A percentile compares a stretch with the other conserved stretches of the same genome.
These are phyloP conservation scores for Oryza glumipatula DNA, from an alignment of 176 grass and related monocot genomes.

Conservation along the genomic window DNA sequence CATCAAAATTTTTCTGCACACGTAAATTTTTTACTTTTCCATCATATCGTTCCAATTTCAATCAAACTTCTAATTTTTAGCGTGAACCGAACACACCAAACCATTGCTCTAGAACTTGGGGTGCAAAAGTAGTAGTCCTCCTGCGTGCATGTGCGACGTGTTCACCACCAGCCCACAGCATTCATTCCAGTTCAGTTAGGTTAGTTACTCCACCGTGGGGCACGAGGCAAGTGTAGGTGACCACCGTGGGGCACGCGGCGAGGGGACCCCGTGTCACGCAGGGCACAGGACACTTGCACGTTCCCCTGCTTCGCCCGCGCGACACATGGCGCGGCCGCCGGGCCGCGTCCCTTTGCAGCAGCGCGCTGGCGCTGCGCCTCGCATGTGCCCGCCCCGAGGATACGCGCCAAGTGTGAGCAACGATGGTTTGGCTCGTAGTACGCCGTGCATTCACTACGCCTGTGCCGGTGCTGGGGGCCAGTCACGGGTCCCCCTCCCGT, in stretches of 20 bases:
- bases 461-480: neutral
- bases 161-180: too few relatives aligned
- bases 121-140: too few relatives aligned
- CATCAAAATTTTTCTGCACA: too few relatives aligned
- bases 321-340: slow-evolving; percentile 23
- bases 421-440: neutral
- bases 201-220: neutral
- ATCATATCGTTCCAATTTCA: too few relatives aligned
- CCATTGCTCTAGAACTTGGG: too few relatives aligned
- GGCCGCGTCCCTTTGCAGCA: neutral
- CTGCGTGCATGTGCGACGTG: too few relatives aligned
- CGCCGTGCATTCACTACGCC: neutral
- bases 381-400: neutral
- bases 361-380: neutral
- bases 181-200: too few relatives aligned
- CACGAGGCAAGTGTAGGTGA: neutral
- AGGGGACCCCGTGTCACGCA: neutral
- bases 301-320: slow-evolving; percentile 1
- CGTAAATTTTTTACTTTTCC: too few relatives aligned
- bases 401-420: neutral
- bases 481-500: neutral
- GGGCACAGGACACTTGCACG: slow-evolving; percentile 35
- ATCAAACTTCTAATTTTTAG: too few relatives aligned
- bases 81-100: too few relatives aligned
- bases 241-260: neutral